These are phyloP conservation scores for Annulohypoxylon nitens DNA, from an alignment of 495 filamentous ascomycete genomes.

Conservation along the genomic window DNA sequence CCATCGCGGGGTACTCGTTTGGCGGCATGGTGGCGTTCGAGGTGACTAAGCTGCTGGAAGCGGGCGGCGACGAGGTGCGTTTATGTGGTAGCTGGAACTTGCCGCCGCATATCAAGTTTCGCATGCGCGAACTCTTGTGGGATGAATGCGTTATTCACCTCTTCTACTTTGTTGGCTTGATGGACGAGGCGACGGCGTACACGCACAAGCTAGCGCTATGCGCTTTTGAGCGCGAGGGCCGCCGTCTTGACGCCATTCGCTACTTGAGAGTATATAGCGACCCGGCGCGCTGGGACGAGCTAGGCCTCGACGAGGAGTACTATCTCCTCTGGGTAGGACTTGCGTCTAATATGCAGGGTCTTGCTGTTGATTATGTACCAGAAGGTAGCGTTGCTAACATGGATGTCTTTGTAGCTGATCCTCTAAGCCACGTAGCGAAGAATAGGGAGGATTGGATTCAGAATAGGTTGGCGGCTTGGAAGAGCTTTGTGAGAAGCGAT, in stretches of 20 bases:
- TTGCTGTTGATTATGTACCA: slow-evolving; percentile 66
- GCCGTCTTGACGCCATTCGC: slow-evolving; percentile 3
- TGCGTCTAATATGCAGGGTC: slow-evolving; percentile 59
- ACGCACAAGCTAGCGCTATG: slow-evolving; percentile 2
- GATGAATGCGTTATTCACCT: slow-evolving; percentile 62
- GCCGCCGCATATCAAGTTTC: slow-evolving; percentile 67
- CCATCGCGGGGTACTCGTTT: slow-evolving; percentile 68
- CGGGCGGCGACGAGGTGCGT: slow-evolving; percentile 52
- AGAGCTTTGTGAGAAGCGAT: slow-evolving; percentile 53
- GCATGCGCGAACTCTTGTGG: slow-evolving; percentile 65
- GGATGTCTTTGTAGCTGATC: slow-evolving; percentile 65
- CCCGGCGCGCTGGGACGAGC: slow-evolving; percentile 53
- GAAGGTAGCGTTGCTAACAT: slow-evolving; percentile 55
- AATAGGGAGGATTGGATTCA: slow-evolving; percentile 63
- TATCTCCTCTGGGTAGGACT: slow-evolving; percentile 59
- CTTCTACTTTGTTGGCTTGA: slow-evolving; percentile 62
- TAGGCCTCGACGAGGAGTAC: slow-evolving; percentile 52
- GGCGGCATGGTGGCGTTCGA: slow-evolving; percentile 70
- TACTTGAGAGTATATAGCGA: slow-evolving; percentile 13
- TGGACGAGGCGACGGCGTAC: slow-evolving; percentile 33
- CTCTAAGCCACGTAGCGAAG: slow-evolving; percentile 56
- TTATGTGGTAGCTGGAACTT: slow-evolving; percentile 59
- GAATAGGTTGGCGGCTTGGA: slow-evolving; percentile 59
- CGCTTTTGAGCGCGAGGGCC: neutral
- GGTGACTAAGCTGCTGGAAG: slow-evolving; percentile 61